Conservation (phyloP, 2,329 filamentous ascomycete species). For the Boeremia lycopersici region DNA sequence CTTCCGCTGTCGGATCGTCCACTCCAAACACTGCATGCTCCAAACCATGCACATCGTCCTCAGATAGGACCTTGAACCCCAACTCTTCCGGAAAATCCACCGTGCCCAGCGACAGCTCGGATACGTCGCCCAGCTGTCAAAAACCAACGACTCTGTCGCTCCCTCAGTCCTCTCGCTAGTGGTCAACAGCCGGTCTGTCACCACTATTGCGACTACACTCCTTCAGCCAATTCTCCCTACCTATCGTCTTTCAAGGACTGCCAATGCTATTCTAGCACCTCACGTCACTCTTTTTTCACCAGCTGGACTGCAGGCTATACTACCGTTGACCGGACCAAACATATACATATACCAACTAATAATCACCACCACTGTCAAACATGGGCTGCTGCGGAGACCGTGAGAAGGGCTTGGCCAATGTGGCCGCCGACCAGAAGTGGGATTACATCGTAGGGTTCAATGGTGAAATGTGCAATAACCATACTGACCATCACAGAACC, state of each 20-base stretch:
- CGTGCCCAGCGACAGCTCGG: slow-evolving; percentile 22
- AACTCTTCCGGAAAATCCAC: slow-evolving; percentile 13
- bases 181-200: slow-evolving; percentile 49
- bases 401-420: slow-evolving; percentile 42
- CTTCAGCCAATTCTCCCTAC: slow-evolving; percentile 6
- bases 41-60: slow-evolving; percentile 39
- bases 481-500: slow-evolving; percentile 47
- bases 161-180: slow-evolving; percentile 36
- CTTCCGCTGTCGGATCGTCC: slow-evolving; percentile 33
- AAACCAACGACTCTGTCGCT: slow-evolving; percentile 34
- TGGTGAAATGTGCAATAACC: not conserved
- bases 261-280: slow-evolving; percentile 35
- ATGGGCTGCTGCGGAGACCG: slow-evolving; percentile 49
- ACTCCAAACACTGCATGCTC: slow-evolving; percentile 41
- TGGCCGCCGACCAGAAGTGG: slow-evolving; percentile 69
- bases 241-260: slow-evolving; percentile 13
- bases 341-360: slow-evolving; percentile 33
- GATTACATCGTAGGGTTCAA: slow-evolving; percentile 78
- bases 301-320: slow-evolving; percentile 44
- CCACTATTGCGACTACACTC: slow-evolving; percentile 31
- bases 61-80: slow-evolving; percentile 26
- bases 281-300: slow-evolving; percentile 42
- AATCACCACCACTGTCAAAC: slow-evolving; percentile 21
- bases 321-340: slow-evolving; percentile 43
- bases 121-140: slow-evolving; percentile 24